phyloP scores from a whole-genome alignment of 257 asterid species.

The Hygrophila difformis region DNA sequence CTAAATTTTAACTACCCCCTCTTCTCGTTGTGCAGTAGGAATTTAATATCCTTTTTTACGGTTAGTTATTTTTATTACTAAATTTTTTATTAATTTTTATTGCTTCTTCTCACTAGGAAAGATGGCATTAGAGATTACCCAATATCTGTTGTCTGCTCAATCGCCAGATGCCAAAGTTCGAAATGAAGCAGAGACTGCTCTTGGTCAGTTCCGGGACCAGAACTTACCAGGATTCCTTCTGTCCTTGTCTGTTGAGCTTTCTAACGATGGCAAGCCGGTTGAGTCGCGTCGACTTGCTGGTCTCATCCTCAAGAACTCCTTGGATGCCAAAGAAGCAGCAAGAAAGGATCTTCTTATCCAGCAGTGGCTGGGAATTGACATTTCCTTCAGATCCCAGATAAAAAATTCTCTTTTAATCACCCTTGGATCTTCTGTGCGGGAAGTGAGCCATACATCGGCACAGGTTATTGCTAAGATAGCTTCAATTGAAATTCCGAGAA shows the following conservation, averaged over 20 bases:
- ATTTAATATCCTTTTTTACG: no score
- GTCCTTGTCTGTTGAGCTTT: conserved; percentile 63
- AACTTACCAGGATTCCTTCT: conserved; percentile 60
- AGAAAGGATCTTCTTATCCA: conserved; percentile 52
- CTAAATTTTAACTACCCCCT: no score
- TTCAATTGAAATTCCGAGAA: conserved; percentile 63
- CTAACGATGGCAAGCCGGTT: conserved; percentile 56
- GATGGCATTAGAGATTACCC: conserved; percentile 84
- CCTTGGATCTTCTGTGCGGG: conserved; percentile 54
- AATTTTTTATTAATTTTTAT: no score
- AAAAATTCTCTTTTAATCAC: conserved; percentile 51
- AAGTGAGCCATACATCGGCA: conserved; percentile 69
- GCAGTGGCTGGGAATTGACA: conserved; percentile 64
- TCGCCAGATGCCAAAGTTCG: conserved; percentile 73
- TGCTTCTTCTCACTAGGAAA: no score
- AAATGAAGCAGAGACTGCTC: conserved; percentile 57
- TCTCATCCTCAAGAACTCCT: conserved; percentile 62
- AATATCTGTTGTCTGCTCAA: conserved; percentile 71
- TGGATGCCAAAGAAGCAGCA: conserved; percentile 74
- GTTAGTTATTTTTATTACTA: no score
- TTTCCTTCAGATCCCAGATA: conserved; percentile 51
- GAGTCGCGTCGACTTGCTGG: conserved; percentile 86
- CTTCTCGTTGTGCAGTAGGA: no score
- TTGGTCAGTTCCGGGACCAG: conserved; percentile 59
- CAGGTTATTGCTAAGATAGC: conserved; percentile 87